Percentiles rank a stretch among this genome's conserved stretches.
These are phyloP conservation scores for Capsella rubella DNA, from an alignment of 441 rosid genomes.

Conservation along the genomic window DNA sequence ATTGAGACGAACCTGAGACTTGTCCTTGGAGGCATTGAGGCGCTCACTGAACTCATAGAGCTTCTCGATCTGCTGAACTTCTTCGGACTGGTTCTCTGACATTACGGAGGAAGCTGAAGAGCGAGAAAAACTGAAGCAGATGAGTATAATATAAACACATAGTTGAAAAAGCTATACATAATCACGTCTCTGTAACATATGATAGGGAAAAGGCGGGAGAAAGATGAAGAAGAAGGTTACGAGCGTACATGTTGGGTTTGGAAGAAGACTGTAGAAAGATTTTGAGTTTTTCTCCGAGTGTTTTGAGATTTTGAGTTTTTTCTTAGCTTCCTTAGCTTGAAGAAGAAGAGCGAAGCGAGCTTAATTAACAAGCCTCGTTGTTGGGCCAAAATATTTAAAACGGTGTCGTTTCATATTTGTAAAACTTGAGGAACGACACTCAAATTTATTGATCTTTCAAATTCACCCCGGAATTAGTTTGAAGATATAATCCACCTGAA, in stretches of 20 bases:
- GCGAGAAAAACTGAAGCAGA: conserved; percentile 38
- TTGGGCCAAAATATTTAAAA: not conserved
- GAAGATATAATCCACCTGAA: too few relatives aligned
- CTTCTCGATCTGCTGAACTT: conserved; percentile 82
- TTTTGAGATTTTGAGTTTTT: too few relatives aligned
- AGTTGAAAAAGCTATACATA: conserved; percentile 34
- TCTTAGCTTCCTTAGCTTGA: conserved; percentile 35
- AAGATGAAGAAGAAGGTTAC: conserved; percentile 27
- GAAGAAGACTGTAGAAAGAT: conserved; percentile 21
- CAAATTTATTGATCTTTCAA: not conserved
- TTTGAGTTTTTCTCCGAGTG: conserved; percentile 8
- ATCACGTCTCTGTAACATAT: conserved; percentile 3
- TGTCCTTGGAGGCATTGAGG: conserved; percentile 91
- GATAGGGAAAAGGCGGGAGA: conserved; percentile 26
- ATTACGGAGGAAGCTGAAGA: conserved; percentile 53
- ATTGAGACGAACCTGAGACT: conserved; percentile 68
- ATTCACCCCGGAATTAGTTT: conserved; percentile 25
- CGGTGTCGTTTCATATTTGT: conserved; percentile 6
- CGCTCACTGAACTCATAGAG: conserved; percentile 97
- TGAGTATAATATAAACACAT: conserved; percentile 28
- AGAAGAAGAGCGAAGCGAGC: conserved; percentile 22
- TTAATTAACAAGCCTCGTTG: not conserved
- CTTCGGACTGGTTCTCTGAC: conserved; percentile 65
- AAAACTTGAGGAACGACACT: not conserved
- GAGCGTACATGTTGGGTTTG: conserved; percentile 30